Percentiles rank a stretch among this genome's conserved stretches.
These are phyloP conservation scores for Iodosphaeria phyllophila DNA, from an alignment of 2,329 filamentous ascomycete species.

Conservation along the genomic window DNA sequence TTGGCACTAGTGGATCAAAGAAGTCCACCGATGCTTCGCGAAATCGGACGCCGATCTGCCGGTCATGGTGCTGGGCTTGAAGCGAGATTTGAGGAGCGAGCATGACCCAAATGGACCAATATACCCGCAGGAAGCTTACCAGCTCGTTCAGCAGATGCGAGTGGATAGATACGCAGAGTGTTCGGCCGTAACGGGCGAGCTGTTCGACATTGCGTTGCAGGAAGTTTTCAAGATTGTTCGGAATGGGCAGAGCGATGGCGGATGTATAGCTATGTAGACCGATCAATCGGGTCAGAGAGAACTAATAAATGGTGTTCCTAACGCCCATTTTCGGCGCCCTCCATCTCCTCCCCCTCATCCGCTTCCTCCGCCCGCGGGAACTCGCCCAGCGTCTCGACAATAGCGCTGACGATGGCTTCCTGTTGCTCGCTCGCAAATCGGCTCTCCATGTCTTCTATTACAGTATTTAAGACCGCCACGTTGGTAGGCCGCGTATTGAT, in stretches of 20 bases:
- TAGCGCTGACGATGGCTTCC: slow-evolving; percentile 33
- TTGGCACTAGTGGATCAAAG: slow-evolving; percentile 32
- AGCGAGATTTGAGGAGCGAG: slow-evolving; percentile 39
- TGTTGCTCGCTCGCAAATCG: slow-evolving; percentile 42
- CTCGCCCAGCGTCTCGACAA: slow-evolving; percentile 37
- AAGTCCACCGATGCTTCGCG: slow-evolving; percentile 27
- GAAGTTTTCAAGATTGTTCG: slow-evolving; percentile 39
- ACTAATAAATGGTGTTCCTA: neutral
- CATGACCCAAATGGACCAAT: slow-evolving; percentile 40
- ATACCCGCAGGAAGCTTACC: slow-evolving; percentile 41
- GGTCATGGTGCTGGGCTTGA: slow-evolving; percentile 37
- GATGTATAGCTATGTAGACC: slow-evolving; percentile 6
- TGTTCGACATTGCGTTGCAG: slow-evolving; percentile 37
- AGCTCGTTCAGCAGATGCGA: slow-evolving; percentile 35
- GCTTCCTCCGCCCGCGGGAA: slow-evolving; percentile 19
- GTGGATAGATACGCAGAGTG: slow-evolving; percentile 47
- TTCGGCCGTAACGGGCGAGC: slow-evolving; percentile 39
- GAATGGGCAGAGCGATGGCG: slow-evolving; percentile 34
- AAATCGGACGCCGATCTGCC: slow-evolving; percentile 27
- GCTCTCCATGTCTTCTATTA: slow-evolving; percentile 45
- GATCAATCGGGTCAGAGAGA: neutral
- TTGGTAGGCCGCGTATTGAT: slow-evolving; percentile 44
- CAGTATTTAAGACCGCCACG: slow-evolving; percentile 36
- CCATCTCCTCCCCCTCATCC: slow-evolving; percentile 18
- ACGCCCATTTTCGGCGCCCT: slow-evolving; percentile 10